Conservation (phyloP, 1,284 basidiomycete genomes). For the Ceratobasidium sp. region DNA sequence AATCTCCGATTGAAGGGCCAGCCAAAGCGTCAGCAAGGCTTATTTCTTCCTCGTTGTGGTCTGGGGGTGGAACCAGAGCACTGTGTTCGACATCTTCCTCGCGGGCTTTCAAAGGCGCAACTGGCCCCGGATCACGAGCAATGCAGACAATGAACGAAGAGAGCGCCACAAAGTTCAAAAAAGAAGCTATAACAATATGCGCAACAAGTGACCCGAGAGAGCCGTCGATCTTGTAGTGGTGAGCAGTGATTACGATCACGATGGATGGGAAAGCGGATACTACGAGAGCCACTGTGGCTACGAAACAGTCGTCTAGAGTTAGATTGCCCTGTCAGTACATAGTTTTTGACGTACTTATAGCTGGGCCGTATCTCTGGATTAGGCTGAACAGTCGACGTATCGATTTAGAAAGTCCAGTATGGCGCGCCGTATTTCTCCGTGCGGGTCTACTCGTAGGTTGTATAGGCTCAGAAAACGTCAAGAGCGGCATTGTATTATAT, state of each 20-base stretch:
- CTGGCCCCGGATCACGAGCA: constrained; percentile 77
- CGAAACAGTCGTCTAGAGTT: neutral
- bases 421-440: constrained; percentile 26
- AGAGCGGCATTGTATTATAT: constrained; percentile 20
- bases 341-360: constrained; percentile 11
- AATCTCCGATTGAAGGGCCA: constrained; percentile 8
- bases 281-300: constrained; percentile 67
- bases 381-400: constrained; percentile 17
- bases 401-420: neutral
- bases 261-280: constrained; percentile 79
- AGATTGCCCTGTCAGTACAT: neutral
- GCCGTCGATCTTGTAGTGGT: constrained; percentile 70
- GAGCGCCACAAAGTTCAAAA: constrained; percentile 74
- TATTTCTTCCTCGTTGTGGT: constrained; percentile 56
- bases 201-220: constrained; percentile 63
- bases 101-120: constrained; percentile 50
- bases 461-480: constrained; percentile 10
- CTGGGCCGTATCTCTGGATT: constrained; percentile 33
- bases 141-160: constrained; percentile 79
- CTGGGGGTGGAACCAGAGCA: constrained; percentile 26
- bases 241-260: constrained; percentile 73
- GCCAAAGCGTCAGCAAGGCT: constrained; percentile 70
- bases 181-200: constrained; percentile 71
- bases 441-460: neutral
- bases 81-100: constrained; percentile 52